Evolutionary conservation across 2,329 filamentous ascomycete species (phyloP).

Genomic region (Colletotrichum sojae): DNA sequence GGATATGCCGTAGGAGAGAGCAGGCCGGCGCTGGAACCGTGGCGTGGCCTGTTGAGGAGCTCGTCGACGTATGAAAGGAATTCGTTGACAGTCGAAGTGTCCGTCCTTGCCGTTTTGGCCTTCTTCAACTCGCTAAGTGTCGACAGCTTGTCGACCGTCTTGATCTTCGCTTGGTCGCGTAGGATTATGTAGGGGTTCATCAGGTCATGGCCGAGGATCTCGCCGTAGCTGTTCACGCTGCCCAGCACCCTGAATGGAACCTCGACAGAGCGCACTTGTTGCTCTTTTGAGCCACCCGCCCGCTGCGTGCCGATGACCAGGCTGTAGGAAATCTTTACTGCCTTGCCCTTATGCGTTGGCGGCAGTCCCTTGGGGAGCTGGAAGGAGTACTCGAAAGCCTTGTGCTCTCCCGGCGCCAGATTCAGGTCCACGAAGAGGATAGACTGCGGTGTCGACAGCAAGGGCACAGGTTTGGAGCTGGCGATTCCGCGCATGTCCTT

Average conservation of each 20-base stretch:
- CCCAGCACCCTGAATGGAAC: slow-evolving; percentile 94
- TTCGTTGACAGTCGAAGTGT: slow-evolving; percentile 63
- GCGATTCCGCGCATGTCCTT: slow-evolving; percentile 94
- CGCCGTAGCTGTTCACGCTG: slow-evolving; percentile 89
- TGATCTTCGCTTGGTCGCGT: slow-evolving; percentile 82
- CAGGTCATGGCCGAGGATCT: slow-evolving; percentile 92
- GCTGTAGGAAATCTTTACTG: slow-evolving; percentile 94
- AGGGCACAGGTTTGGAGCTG: slow-evolving; percentile 87
- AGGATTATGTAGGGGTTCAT: slow-evolving; percentile 95
- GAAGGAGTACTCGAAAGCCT: slow-evolving; percentile 89
- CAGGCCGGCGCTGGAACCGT: slow-evolving; percentile 70
- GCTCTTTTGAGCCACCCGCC: slow-evolving; percentile 81
- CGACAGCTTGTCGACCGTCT: slow-evolving; percentile 60
- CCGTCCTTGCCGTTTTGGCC: slow-evolving; percentile 38
- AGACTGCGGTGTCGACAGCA: slow-evolving; percentile 95
- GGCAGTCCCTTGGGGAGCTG: slow-evolving; percentile 90
- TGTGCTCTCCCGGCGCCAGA: slow-evolving; percentile 89
- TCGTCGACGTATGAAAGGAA: slow-evolving; percentile 85
- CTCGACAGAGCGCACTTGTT: slow-evolving; percentile 91
- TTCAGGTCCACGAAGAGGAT: slow-evolving; percentile 95
- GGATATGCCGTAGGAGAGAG: slow-evolving; percentile 78
- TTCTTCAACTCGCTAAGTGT: slow-evolving; percentile 40
- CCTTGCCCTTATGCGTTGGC: slow-evolving; percentile 90
- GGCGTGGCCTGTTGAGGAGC: slow-evolving; percentile 72
- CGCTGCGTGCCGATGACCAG: slow-evolving; percentile 93